Evolutionary conservation across 352 stramenopile species (phyloP), one percentile per base, ranked within the genome.

Genomic region (Pythium chondricola): DNA sequence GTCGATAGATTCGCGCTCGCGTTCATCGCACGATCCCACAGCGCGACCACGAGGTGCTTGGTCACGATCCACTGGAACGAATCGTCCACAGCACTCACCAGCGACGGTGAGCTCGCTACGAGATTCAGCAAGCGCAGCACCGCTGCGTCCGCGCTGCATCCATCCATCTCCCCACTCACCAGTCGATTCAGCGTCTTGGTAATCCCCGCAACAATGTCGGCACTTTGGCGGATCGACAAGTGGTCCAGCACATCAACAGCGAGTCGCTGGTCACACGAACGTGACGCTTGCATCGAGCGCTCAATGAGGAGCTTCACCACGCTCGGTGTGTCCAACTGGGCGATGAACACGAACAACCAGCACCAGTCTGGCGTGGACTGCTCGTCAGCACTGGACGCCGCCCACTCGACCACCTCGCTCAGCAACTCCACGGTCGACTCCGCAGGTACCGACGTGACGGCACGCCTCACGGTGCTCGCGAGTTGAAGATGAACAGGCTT

Each of bases 11-110:
- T 31, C 7, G 25, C 24, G 26, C 29, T 38, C 1, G 14, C 4
- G 3, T 8, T 35, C 6, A 13, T 13, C 2, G 29, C 39, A 20
- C 10, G 14, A 1, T 18, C 43, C 43, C 33, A 58, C 17, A 88
- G 42, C 11, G 42, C 41, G 2, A 25, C 30, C 13, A 85, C 61
- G 18, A 83, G 27, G 13, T 86, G 66, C 6, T 67, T 47, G 14
- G 77, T 84, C 13, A 88, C 40, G 8, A 88, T 61, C 57, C 69
- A 86, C 50, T 88, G 72, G 8, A 88, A 63, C 22, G 59, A 85
- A 21, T 82, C 70, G 38, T 85, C 76, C 32, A 74, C 72, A 0
- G 65, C 55, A 7, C 44, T 45, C 6, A 85, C 52, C 7, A 85
- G 46, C 9, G 58, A 32, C 5, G 57, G 40, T 4, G 65, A 85